These are phyloP conservation scores for Kodamaea lidongshanica DNA, from an alignment of 805 yeast species.

Conservation along the genomic window DNA sequence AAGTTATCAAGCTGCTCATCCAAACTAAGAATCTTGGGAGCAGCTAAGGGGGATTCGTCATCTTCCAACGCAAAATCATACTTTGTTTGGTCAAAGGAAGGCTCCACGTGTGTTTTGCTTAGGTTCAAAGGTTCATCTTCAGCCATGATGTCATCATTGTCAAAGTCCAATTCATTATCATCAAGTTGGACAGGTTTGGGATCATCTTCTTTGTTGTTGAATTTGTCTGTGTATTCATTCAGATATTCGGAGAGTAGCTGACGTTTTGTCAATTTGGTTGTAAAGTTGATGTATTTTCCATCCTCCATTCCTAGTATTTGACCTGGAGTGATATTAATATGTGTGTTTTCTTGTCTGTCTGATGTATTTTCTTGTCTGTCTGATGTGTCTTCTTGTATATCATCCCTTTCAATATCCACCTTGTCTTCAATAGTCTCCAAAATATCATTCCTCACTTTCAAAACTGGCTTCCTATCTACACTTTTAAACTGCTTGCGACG, in stretches of 20 bases:
- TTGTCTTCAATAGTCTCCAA: constrained; percentile 2
- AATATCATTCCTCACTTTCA: neutral
- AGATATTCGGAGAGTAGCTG: constrained; percentile 5
- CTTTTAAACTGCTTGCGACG: too few species aligned
- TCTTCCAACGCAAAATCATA: constrained; percentile 6
- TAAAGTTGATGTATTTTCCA: too few species aligned
- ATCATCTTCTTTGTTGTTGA: constrained; percentile 12
- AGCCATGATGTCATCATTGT: constrained; percentile 3
- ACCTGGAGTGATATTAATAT: constrained; percentile 3
- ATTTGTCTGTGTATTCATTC: constrained; percentile 11
- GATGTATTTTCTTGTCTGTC: constrained; percentile 6
- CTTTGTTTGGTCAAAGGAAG: constrained; percentile 2
- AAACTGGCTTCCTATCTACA: neutral
- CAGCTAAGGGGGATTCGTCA: neutral
- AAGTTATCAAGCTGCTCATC: constrained; percentile 4
- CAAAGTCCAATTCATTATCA: constrained; percentile 4
- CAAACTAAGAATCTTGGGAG: constrained; percentile 1
- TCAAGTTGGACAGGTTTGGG: constrained; percentile 5
- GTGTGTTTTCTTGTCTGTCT: constrained; percentile 6
- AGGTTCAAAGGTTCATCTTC: constrained; percentile 8
- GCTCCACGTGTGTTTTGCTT: neutral
- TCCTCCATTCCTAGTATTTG: too few species aligned
- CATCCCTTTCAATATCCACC: constrained; percentile 1
- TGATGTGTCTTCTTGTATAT: constrained; percentile 1
- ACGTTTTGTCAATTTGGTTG: too few species aligned